Percentiles rank a stretch among this genome's conserved stretches.
phyloP scores from a whole-genome alignment of 805 yeast genomes.

The Torulaspora indica region DNA sequence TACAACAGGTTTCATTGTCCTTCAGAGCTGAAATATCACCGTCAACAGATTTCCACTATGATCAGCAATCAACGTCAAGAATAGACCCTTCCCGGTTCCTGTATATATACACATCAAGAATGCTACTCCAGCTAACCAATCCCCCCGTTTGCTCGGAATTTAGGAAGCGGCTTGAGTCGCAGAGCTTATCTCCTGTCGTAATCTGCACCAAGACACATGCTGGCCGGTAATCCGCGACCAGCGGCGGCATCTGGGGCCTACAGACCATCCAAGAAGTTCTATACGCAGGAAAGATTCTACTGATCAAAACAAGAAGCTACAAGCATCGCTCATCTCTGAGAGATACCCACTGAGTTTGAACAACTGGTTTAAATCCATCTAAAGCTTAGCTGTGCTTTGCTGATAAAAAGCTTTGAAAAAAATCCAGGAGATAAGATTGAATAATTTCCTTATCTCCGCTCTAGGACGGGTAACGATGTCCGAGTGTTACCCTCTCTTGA shows the following conservation, averaged over 20 bases:
- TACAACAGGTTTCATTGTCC: constrained; percentile 47
- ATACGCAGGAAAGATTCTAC: background rate
- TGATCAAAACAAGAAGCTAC: background rate
- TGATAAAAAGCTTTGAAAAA: background rate
- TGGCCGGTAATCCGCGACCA: background rate
- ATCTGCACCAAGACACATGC: background rate
- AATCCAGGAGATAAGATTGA: background rate
- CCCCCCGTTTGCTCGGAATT: constrained; percentile 4
- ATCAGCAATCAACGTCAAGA: too few relatives aligned
- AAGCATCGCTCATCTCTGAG: background rate
- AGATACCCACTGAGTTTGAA: too few relatives aligned
- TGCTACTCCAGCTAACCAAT: background rate
- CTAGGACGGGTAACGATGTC: background rate
- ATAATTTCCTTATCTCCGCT: background rate
- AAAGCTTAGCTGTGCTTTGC: background rate
- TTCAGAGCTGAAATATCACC: too few relatives aligned
- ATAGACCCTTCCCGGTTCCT: background rate
- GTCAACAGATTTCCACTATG: too few relatives aligned
- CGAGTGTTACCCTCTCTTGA: background rate
- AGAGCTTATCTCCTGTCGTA: constrained; percentile 4
- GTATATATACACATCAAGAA: background rate
- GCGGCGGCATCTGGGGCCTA: background rate
- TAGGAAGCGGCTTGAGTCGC: background rate
- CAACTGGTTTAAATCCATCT: background rate
- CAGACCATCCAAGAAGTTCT: background rate